A percentile compares a stretch with the other conserved stretches of the same genome.
Evolutionary conservation across 306 rosid genomes (phyloP).

Genomic region (Lithocarpus polystachyus): DNA sequence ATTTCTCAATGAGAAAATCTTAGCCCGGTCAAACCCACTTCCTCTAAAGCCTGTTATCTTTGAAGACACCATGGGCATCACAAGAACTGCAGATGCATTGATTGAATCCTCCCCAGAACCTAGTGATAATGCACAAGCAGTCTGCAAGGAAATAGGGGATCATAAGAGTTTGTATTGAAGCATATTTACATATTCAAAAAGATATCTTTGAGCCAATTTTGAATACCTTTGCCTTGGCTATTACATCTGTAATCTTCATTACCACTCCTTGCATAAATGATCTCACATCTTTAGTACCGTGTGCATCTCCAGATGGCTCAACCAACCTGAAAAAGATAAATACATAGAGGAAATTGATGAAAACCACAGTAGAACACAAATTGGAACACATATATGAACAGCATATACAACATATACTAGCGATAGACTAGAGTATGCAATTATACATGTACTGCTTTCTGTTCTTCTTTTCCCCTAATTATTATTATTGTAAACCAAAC

Average conservation of each 20-base stretch:
- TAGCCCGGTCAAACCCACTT: conserved; percentile 57
- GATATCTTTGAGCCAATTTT: conserved; percentile 14
- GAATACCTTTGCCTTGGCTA: conserved; percentile 79
- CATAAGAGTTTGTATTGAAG: background rate
- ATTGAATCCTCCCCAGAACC: conserved; percentile 95
- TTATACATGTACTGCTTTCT: background rate
- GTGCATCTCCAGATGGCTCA: conserved; percentile 54
- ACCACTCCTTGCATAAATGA: conserved; percentile 55
- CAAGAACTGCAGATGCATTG: conserved; percentile 80
- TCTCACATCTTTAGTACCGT: conserved; percentile 43
- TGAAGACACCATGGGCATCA: conserved; percentile 98
- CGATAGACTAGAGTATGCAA: background rate
- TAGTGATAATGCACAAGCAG: conserved; percentile 60
- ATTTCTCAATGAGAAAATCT: conserved; percentile 61
- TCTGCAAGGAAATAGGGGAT: conserved; percentile 46
- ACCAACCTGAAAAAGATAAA: conserved; percentile 42
- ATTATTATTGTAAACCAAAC: background rate
- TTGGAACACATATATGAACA: background rate
- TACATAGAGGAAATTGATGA: conserved; percentile 8
- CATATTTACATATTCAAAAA: background rate
- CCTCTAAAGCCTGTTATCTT: conserved; percentile 94
- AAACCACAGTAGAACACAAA: background rate
- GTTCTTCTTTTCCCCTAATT: background rate
- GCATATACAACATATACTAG: background rate
- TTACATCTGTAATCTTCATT: conserved; percentile 47